A percentile compares a stretch with the other conserved stretches of the same genome.
These are phyloP conservation scores for Penicillium freii DNA, from an alignment of 2,329 filamentous ascomycete species.

Conservation along the genomic window DNA sequence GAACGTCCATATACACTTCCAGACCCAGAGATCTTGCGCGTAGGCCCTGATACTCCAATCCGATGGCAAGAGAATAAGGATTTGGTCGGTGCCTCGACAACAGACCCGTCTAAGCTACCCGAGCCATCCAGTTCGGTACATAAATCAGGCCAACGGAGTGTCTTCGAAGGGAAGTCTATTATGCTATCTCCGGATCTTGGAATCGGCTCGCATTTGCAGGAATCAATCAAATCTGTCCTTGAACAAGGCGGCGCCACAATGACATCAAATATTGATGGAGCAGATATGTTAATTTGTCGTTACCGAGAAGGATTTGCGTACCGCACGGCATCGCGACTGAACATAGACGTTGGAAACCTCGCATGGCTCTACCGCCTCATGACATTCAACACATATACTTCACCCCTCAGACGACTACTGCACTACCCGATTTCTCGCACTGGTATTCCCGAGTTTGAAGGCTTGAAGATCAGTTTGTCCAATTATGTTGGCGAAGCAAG, in stretches of 20 bases:
- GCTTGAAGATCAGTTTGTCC: conserved; percentile 79
- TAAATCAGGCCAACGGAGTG: conserved; percentile 57
- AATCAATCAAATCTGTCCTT: conserved; percentile 70
- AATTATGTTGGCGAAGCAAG: conserved; percentile 96
- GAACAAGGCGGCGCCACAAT: conserved; percentile 67
- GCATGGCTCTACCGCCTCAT: conserved; percentile 94
- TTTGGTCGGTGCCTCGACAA: conserved; percentile 65
- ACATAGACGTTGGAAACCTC: conserved; percentile 85
- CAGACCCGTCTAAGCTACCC: conserved; percentile 45
- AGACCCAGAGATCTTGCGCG: conserved; percentile 75
- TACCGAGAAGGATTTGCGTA: conserved; percentile 82
- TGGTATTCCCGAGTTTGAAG: conserved; percentile 76
- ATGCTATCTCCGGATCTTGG: conserved; percentile 73
- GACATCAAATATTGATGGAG: conserved; percentile 63
- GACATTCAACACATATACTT: conserved; percentile 83
- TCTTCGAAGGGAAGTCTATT: conserved; percentile 75
- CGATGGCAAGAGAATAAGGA: conserved; percentile 58
- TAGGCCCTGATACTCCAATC: conserved; percentile 55
- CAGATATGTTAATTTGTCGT: conserved; percentile 82
- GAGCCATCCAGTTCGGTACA: conserved; percentile 29
- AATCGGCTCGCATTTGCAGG: conserved; percentile 64
- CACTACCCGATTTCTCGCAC: conserved; percentile 82
- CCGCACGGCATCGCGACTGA: conserved; percentile 67
- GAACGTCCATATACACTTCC: conserved; percentile 84
- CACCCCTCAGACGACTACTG: conserved; percentile 74